A percentile compares a stretch with the other conserved stretches of the same genome.
These are phyloP conservation scores for Gossypium gossypioides DNA, from an alignment of 441 rosid genomes.

Conservation along the genomic window DNA sequence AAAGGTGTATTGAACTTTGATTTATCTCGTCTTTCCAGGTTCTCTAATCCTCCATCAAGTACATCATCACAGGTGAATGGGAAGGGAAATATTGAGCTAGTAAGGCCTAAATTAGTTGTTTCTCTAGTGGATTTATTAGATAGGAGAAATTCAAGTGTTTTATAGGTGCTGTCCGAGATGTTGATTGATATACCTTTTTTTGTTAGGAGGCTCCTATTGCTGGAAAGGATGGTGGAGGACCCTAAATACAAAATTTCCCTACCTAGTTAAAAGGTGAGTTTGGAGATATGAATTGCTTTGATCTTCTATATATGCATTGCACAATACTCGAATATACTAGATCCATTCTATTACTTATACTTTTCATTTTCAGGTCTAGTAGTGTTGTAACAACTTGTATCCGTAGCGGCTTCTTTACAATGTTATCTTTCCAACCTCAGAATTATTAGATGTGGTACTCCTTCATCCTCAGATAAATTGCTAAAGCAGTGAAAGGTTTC, in stretches of 20 bases:
- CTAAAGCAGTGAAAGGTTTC: constrained; percentile 12
- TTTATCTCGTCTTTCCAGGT: constrained; percentile 29
- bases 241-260: constrained; percentile 24
- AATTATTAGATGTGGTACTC: constrained; percentile 24
- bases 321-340: not conserved
- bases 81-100: constrained; percentile 43
- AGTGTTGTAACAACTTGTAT: constrained; percentile 32
- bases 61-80: constrained; percentile 41
- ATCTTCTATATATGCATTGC: constrained; percentile 7
- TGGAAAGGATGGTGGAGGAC: constrained; percentile 52
- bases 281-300: not conserved
- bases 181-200: constrained; percentile 11
- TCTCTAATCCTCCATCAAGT: constrained; percentile 45
- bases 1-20: not conserved
- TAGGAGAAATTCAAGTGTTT: not conserved
- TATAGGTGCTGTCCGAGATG: constrained; percentile 7
- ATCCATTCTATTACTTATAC: not conserved
- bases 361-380: constrained; percentile 46
- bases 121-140: not conserved
- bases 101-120: constrained; percentile 21
- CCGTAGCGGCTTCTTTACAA: constrained; percentile 30
- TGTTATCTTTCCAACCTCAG: constrained; percentile 23
- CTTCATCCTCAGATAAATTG: constrained; percentile 3
- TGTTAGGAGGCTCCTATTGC: constrained; percentile 55
- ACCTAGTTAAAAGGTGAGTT: constrained; percentile 29